These are phyloP conservation scores for Sporobolomyces phaffii DNA, from an alignment of 768 basidiomycete species.

Conservation along the genomic window DNA sequence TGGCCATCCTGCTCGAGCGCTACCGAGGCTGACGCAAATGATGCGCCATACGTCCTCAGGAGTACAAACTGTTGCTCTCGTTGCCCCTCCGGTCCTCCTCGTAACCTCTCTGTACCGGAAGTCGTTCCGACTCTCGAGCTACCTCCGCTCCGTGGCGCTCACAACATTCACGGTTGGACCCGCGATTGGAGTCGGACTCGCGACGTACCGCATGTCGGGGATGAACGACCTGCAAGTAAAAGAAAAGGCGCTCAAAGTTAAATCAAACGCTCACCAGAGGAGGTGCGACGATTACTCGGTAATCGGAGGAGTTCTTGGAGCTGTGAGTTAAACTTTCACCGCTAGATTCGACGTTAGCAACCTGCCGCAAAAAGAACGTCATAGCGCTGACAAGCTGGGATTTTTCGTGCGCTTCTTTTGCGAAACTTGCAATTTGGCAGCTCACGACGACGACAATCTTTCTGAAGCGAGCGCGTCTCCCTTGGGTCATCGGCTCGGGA, in stretches of 20 bases:
- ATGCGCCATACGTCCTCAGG: background rate
- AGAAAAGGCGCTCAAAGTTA: background rate
- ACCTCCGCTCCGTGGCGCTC: background rate
- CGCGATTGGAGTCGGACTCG: constrained; percentile 6
- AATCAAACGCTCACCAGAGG: background rate
- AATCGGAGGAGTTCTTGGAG: constrained; percentile 10
- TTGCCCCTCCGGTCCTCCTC: background rate
- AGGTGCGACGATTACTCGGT: constrained; percentile 18
- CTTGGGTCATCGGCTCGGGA: background rate
- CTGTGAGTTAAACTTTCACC: background rate
- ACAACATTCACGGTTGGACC: constrained; percentile 9
- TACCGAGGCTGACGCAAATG: too few relatives aligned
- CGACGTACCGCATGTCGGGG: background rate
- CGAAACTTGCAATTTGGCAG: background rate
- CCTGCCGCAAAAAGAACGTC: too few relatives aligned
- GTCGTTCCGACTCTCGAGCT: background rate
- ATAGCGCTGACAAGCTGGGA: too few relatives aligned
- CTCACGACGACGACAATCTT: constrained; percentile 12
- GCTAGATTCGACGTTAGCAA: background rate
- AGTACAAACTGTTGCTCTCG: constrained; percentile 2
- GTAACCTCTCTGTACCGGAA: background rate
- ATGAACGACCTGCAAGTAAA: background rate
- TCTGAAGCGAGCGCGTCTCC: background rate
- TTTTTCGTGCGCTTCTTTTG: too few relatives aligned
- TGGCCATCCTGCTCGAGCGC: too few relatives aligned